A percentile compares a stretch with the other conserved stretches of the same genome.
These are phyloP conservation scores for Linum tenue DNA, from an alignment of 345 rosid species.

Conservation along the genomic window DNA sequence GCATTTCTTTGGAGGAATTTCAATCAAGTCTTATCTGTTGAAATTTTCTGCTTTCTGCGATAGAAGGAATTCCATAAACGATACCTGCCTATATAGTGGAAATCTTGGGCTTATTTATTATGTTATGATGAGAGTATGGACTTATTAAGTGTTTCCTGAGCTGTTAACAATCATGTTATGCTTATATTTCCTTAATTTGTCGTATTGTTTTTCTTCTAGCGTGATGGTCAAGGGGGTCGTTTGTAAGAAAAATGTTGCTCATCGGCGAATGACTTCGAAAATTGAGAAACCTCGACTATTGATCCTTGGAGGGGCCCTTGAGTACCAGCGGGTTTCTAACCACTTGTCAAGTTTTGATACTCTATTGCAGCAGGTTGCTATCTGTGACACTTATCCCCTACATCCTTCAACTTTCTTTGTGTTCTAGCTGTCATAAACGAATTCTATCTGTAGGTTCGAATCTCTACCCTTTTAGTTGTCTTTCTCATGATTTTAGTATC, in stretches of 20 bases:
- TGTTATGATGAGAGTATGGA: not conserved
- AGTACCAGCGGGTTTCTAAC: slow-evolving; percentile 91
- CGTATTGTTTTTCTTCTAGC: slow-evolving; percentile 37
- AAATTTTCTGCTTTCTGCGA: too few species aligned
- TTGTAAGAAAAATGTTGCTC: slow-evolving; percentile 97
- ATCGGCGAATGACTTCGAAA: slow-evolving; percentile 83
- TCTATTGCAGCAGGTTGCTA: slow-evolving; percentile 78
- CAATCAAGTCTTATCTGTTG: too few species aligned
- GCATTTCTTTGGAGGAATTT: too few species aligned
- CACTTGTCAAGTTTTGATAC: slow-evolving; percentile 89
- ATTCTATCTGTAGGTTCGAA: not conserved
- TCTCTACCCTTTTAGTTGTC: not conserved
- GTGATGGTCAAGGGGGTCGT: slow-evolving; percentile 91
- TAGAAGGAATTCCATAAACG: too few species aligned
- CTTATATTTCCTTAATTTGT: slow-evolving; percentile 9
- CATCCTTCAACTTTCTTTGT: slow-evolving; percentile 2
- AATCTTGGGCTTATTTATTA: too few species aligned
- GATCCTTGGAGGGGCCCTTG: slow-evolving; percentile 93
- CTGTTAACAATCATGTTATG: not conserved
- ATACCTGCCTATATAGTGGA: too few species aligned
- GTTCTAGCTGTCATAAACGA: too few species aligned
- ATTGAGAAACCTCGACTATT: slow-evolving; percentile 75
- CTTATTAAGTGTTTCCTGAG: not conserved
- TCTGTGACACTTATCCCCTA: slow-evolving; percentile 2
- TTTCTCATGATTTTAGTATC: slow-evolving; percentile 14